Evolutionary conservation across 1,139 yeast species (phyloP), one percentile per base, ranked within the genome.

Genomic region (Blastobotrys buckinghamii): DNA sequence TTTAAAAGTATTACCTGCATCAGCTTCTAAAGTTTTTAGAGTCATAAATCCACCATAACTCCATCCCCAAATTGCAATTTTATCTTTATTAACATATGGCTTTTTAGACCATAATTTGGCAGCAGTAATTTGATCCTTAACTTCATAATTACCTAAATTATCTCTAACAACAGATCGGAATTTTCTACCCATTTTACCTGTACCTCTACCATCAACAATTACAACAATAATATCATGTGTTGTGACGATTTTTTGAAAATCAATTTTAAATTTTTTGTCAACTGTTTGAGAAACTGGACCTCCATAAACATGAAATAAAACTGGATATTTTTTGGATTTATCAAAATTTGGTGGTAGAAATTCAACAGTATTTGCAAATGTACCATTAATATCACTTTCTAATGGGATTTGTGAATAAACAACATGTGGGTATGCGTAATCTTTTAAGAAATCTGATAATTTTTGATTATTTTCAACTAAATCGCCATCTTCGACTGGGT

Each of bases 61-160:
- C 95, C 95, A 87, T n/a, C 95, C 95, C 95, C 98, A 94, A 43
- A 87, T 75, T 0, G 96, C 96, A n/a, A 87, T 80, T 45, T 72
- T 75, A 2, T 76, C 75, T 19, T 66, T 61, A 60, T 87, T 83
- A 29, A 92, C 76, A 55, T 79, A 78, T 0, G 71, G 67, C 46
- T 70, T 65, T 15, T 69, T 58, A 16, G 88, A 75, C 70, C 84
- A 87, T 42, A 73, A 73, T 48, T 80, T 72, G 0, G 88, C 81
- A 0, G 86, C 82, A 1, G 76, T 73, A 3, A 81, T 77, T 34
- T 92, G 77, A 65, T 92, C 99, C 41, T 83, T 72, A 4, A 96
- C 85, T 64, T 92, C 99, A 84, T 87, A 85, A 55, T 77, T 75
- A 1, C 99, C 99, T 42, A 94, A 75, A 7, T 78, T 76, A 40